Evolutionary conservation across 768 basidiomycete genomes (phyloP).

Genomic region (Kwoniella bestiolae): DNA sequence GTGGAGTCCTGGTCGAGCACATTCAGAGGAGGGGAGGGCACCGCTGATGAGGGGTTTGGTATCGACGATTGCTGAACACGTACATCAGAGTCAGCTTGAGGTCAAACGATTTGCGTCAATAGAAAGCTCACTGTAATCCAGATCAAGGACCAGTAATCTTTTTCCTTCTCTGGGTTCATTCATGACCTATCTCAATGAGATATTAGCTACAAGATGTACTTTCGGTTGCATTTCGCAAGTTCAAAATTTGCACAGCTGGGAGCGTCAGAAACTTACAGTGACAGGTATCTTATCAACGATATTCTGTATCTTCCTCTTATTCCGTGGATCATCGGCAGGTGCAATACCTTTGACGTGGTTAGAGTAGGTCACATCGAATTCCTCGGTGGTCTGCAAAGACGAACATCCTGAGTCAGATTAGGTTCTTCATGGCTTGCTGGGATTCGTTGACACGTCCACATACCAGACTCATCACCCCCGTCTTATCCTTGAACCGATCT

Average conservation of each 20-base stretch:
- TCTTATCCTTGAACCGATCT: constrained; percentile 80
- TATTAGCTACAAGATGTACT: background rate
- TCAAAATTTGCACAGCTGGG: too few species aligned
- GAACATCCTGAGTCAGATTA: too few species aligned
- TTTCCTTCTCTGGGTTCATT: constrained; percentile 76
- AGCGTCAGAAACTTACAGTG: constrained; percentile 32
- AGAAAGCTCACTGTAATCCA: constrained; percentile 74
- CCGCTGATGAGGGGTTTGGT: constrained; percentile 83
- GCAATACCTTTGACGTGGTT: constrained; percentile 62
- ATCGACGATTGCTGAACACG: constrained; percentile 71
- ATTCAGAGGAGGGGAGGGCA: constrained; percentile 76
- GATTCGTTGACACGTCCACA: too few species aligned
- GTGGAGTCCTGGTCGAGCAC: constrained; percentile 80
- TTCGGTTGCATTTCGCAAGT: background rate
- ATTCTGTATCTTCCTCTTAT: constrained; percentile 78
- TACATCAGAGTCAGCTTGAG: background rate
- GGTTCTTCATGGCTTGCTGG: too few species aligned
- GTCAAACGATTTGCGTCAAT: background rate
- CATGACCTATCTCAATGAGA: constrained; percentile 65
- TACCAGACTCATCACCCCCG: constrained; percentile 23
- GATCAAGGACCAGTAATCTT: constrained; percentile 79
- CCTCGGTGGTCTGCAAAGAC: constrained; percentile 65
- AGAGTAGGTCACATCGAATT: constrained; percentile 79
- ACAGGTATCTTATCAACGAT: constrained; percentile 64
- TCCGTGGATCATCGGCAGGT: constrained; percentile 76